Base-by-base conservation (phyloP, 495 filamentous ascomycete genomes). In the Lineolata rhizophorae region DNA sequence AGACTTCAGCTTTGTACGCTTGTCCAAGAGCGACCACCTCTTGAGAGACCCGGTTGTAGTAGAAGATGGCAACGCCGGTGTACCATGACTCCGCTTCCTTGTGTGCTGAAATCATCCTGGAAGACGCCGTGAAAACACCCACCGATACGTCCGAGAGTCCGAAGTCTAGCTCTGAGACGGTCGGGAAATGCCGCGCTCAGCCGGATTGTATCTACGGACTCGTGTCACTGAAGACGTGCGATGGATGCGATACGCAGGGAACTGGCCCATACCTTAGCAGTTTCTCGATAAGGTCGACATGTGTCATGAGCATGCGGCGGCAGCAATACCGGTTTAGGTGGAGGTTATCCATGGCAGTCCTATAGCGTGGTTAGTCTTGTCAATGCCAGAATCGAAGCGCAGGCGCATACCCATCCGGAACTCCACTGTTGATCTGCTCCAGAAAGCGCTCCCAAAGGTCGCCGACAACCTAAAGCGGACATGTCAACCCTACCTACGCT, bases 301-400 rank as follows among this genome's bases (percentile, higher is more conserved):
- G 87, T n/a, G 87, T 97, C 81, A 97, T 91, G 44, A 97, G 64
- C 87, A 97, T 97, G 49, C 87, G 71, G 29, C 87, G 76, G 56
- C 87, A 97, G 62, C 87, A 97, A 57, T 95, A 97, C 21, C 87
- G 70, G 52, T 80, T 82, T 58, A 84, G 81, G 19, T 81, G 81
- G 5, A 95, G 70, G 38, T 78, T 60, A 49, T 95, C 83, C 74
- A 97, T 84, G 17, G 85, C 87, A 44, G 91, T 80, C 43, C 82
- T 87, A 34, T 29, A 26, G 4, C 12, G 25, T 31, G 28, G 39
- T 31, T 46, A 36, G 5, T 24, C 0, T n/a, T 28, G 8, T 9
- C 28, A 14, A 19, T 14, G 8, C 6, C 16, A 16, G 6, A 8
- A 8, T 12, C 14, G 6, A 12, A 12, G 16, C 16, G 6, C 8